A percentile compares a stretch with the other conserved stretches of the same genome.
Evolutionary conservation across 495 filamentous ascomycete species (phyloP).

Genomic region (Apiosordaria backusii): DNA sequence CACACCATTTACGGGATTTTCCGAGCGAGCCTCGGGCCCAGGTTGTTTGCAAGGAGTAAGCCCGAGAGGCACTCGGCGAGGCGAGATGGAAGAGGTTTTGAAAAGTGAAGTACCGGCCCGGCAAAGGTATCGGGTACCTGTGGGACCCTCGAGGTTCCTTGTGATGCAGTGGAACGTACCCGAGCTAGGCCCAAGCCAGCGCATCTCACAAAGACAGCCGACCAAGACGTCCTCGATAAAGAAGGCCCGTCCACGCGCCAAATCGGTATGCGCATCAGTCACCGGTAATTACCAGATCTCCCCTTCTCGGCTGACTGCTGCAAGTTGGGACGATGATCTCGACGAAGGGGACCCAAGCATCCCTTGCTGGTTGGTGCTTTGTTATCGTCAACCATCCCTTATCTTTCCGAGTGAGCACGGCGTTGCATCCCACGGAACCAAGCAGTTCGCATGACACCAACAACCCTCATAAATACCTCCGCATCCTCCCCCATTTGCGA

Average conservation of each 20-base stretch:
- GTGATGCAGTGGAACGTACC: neutral
- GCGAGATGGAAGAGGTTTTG: no score
- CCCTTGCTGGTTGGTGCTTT: neutral
- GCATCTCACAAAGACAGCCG: slow-evolving; percentile 1
- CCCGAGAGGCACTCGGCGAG: neutral
- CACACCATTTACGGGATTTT: neutral
- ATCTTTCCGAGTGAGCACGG: slow-evolving; percentile 3
- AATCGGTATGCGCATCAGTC: neutral
- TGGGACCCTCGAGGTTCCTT: slow-evolving; percentile 1
- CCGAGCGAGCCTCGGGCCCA: neutral
- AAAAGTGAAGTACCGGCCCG: neutral
- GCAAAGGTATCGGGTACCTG: slow-evolving; percentile 8
- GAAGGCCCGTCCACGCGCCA: neutral
- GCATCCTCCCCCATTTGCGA: no score
- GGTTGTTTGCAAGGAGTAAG: no score
- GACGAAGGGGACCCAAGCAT: no score
- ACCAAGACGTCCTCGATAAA: neutral
- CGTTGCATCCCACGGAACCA: neutral
- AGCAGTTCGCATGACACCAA: neutral
- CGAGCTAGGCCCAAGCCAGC: slow-evolving; percentile 1
- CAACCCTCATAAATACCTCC: neutral
- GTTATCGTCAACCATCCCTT: slow-evolving; percentile 1
- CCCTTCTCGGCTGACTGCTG: neutral
- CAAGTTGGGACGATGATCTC: neutral
- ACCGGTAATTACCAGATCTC: neutral